phyloP scores from a whole-genome alignment of 352 stramenopile species.

The Globisporangium canariense region DNA sequence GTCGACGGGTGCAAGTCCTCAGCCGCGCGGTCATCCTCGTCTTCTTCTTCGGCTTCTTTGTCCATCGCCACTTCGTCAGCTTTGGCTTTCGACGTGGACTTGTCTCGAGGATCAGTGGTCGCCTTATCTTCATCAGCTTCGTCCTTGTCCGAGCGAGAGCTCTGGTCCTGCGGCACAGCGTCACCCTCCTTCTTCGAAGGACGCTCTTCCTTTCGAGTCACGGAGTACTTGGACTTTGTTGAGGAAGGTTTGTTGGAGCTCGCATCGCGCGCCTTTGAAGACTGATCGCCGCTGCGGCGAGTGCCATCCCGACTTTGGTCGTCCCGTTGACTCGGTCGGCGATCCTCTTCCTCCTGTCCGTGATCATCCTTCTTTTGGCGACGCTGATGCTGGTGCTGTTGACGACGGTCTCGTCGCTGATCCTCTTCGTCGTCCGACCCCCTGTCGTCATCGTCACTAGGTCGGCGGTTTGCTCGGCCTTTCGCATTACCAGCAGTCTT shows the following conservation, averaged over 20 bases:
- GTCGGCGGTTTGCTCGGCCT: slow-evolving; percentile 20
- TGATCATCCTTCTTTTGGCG: slow-evolving; percentile 7
- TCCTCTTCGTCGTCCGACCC: slow-evolving; percentile 19
- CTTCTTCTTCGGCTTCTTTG: slow-evolving; percentile 8
- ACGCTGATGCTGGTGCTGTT: slow-evolving; percentile 13
- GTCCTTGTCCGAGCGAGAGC: neutral
- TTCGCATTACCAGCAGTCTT: slow-evolving; percentile 12
- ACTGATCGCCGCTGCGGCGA: neutral
- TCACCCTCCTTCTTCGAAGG: neutral
- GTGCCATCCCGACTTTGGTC: slow-evolving; percentile 13
- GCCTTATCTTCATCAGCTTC: neutral
- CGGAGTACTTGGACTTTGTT: neutral
- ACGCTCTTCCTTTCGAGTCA: neutral
- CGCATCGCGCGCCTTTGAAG: slow-evolving; percentile 12
- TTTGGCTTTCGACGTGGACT: neutral
- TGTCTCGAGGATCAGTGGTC: slow-evolving; percentile 3
- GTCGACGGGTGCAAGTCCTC: slow-evolving; percentile 1
- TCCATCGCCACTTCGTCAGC: neutral
- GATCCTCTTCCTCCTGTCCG: slow-evolving; percentile 13
- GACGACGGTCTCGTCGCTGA: slow-evolving; percentile 10
- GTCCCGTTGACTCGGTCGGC: neutral
- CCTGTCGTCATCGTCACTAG: slow-evolving; percentile 8
- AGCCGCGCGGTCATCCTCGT: neutral
- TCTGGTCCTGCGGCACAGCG: neutral
- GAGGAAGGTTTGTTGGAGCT: neutral